Evolutionary conservation across 495 filamentous ascomycete species (phyloP), one percentile per base, ranked within the genome.

Genomic region (Talaromyces thailandensis): DNA sequence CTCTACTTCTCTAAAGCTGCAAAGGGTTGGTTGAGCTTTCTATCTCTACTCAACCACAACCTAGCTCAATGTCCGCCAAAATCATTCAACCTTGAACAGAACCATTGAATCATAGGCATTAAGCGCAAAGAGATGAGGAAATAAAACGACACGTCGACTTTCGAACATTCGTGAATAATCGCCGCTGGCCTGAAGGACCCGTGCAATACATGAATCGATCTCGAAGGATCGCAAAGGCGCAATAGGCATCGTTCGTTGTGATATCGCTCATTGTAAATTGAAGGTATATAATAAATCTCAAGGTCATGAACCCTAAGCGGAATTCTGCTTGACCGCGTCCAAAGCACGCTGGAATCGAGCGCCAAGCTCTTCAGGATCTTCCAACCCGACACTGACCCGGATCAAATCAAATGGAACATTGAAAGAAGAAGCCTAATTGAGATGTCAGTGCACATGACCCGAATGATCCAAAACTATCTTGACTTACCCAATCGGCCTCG

Each of bases 331-430:
- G 24, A 76, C 77, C 58, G 76, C 77, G 35, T 76, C 70, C 62
- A 85, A 65, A 62, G 84, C 84, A 51, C 65, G 71, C 64, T 79
- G 69, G 60, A 87, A 69, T 45, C 67, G 76, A 37, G 66, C 62
- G 5, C 75, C 71, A 58, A 98, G 72, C 60, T 88, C 80, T 21
- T 82, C 74, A 6, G 83, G 81, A 31, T 93, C 90, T 76, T 97
- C 94, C 51, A 97, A 74, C 0, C 95, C 95, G 50, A 97, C 90
- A 67, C 93, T 97, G 63, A 98, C 83, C 64, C 94, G 82, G 6
- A 98, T 79, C 35, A 98, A 71, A 68, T 89, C 82, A 0, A 81
- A 81, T 50, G 92, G 87, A 4, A 96, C 88, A 0, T 92, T 88
- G 70, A 85, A 96, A 57, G 84, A 78, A 31, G 80, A 86, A 26